Base-by-base conservation (phyloP, 495 filamentous ascomycete species). In the Hypoxylon intermedium region DNA sequence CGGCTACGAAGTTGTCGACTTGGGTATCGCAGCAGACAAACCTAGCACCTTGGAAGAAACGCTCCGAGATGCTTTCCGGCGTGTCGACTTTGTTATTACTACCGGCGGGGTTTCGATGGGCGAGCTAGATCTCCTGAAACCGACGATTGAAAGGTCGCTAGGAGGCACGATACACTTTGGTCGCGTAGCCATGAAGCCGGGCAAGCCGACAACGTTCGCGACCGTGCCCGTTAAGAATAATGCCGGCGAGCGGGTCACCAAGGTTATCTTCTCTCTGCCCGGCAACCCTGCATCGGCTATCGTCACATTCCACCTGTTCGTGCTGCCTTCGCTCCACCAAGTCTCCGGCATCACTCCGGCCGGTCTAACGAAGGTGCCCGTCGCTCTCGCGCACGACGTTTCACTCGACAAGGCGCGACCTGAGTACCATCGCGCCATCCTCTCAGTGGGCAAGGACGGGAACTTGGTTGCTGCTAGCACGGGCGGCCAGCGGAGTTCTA, bases 81-180 rank as follows among this genome's bases (percentile, higher is more conserved):
- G 79, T 31, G 85, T 87, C 19, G 92, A 97, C 65, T 81, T 98
- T 20, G 82, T 98, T 44, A 86, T 99, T 62, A 98, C 95, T 9
- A 93, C 90, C 0, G 94, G 94, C 26, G 95, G 94, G 15, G 94
- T 97, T 16, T 96, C 92, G 11, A 99, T 99, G 94, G 94, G 94
- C 57, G 94, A 99, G 75, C 85, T 96, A 0, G 94, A 99, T 69
- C 86, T 99, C 24, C 86, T 99, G 43, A 99, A 99, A 73, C 94
- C 95, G 1, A 97, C 92, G 3, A 91, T 99, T 68, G 94, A 98
- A 76, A 87, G 93, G 48, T 80, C 85, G 1, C 83, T 98, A 4
- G 89, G 91, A 53, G 94, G 94, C 11, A 96, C 89, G 0, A 96
- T 99, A 66, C 94, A 98, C 73, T 99, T 99, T 69, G 94, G 94